A percentile compares a stretch with the other conserved stretches of the same genome.
phyloP scores from a whole-genome alignment of 2,329 filamentous ascomycete species.

The Bisporella sp. region DNA sequence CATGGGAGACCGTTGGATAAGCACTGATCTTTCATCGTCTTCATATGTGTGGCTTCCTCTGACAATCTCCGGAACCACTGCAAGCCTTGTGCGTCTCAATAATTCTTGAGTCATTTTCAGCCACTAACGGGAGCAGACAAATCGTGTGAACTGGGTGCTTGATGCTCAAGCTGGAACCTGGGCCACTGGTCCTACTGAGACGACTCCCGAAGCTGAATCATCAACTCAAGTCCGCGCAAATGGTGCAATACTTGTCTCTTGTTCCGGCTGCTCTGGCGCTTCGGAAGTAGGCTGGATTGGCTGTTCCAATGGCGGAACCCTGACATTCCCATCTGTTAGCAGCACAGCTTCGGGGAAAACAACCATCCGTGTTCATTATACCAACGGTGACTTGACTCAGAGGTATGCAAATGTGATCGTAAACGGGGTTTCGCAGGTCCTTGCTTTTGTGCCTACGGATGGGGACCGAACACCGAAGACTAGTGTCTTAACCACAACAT shows the following conservation, averaged over 20 bases:
- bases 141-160: slow-evolving; percentile 49
- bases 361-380: slow-evolving; percentile 47
- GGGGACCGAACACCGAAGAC: slow-evolving; percentile 37
- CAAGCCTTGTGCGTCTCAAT: slow-evolving; percentile 32
- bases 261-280: slow-evolving; percentile 43
- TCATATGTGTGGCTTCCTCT: slow-evolving; percentile 62
- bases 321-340: slow-evolving; percentile 40
- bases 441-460: slow-evolving; percentile 48
- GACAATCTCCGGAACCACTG: slow-evolving; percentile 42
- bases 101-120: not conserved
- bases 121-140: slow-evolving; percentile 24
- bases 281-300: slow-evolving; percentile 49
- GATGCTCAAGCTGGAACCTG: slow-evolving; percentile 37
- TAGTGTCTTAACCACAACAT: slow-evolving; percentile 39
- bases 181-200: slow-evolving; percentile 37
- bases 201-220: slow-evolving; percentile 44
- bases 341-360: slow-evolving; percentile 37
- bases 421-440: slow-evolving; percentile 42
- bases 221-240: slow-evolving; percentile 33
- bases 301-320: slow-evolving; percentile 36
- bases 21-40: slow-evolving; percentile 48
- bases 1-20: slow-evolving; percentile 61
- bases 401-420: slow-evolving; percentile 48
- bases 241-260: slow-evolving; percentile 39
- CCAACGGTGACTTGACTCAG: slow-evolving; percentile 47